Evolutionary conservation across 352 stramenopile genomes (phyloP), one percentile per base, ranked within the genome.

Genomic region (Saprolegnia parasitica): DNA sequence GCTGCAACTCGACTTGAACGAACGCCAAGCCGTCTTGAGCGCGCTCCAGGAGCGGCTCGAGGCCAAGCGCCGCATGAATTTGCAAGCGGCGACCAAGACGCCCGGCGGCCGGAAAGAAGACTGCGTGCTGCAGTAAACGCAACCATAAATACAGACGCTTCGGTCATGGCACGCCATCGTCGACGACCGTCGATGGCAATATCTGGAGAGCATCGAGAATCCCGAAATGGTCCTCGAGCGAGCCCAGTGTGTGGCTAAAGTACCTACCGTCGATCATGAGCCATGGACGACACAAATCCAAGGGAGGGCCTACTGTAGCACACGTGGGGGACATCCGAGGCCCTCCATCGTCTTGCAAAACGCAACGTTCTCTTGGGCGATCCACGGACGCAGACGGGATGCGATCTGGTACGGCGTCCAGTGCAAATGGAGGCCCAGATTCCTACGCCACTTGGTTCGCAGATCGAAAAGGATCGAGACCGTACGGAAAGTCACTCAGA

Each of bases 381-480:
- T 84, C 81, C 81, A 89, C 63, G 76, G 75, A 6, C 81, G 75
- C 9, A 77, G 74, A 0, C 57, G 72, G 0, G 78, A 70, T 13
- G 80, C 73, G 56, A 83, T 84, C 56, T 88, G 80, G 65, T 89
- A 89, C 35, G 80, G 81, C 45, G 81, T 89, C 68, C 81, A 76
- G 73, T 89, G 81, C n/a, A 89, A 76, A 40, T 77, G 77, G 10
- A 89, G 66, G 49, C 78, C 56, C 18, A 81, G 54, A n/a, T 76
- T 71, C 42, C 77, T 83, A 39, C 29, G 5, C 23, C n/a, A n/a
- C n/a, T n/a, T n/a, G n/a, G n/a, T n/a, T n/a, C n/a, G n/a, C n/a
- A n/a, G n/a, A n/a, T n/a, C n/a, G n/a, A n/a, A n/a, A n/a, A n/a
- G n/a, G n/a, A n/a, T n/a, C n/a, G n/a, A n/a, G n/a, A n/a, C n/a